Conservation (phyloP, 306 rosid genomes). For the Medicago truncatula region MtrunA17r5.0-ANR NC_053045.1:29809001-29809500, state of each 20-base stretch:
- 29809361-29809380: constrained; percentile 36
- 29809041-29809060: constrained; percentile 23
- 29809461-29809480: constrained; percentile 21
- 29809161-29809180: constrained; percentile 40
- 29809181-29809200: constrained; percentile 45
- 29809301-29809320: constrained; percentile 31
- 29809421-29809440: constrained; percentile 25
- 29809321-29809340: constrained; percentile 31
- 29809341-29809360: constrained; percentile 41
- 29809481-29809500: constrained; percentile 36
- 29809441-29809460: constrained; percentile 21
- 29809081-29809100: constrained; percentile 41
- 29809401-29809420: constrained; percentile 33
- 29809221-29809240: constrained; percentile 56
- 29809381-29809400: constrained; percentile 31
- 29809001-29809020: constrained; percentile 53
- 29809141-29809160: constrained; percentile 40
- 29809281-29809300: constrained; percentile 53
- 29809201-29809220: constrained; percentile 45
- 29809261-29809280: constrained; percentile 50
- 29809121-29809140: constrained; percentile 26
- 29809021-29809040: constrained; percentile 48
- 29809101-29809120: constrained; percentile 44
- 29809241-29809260: constrained; percentile 50
- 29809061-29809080: constrained; percentile 49